phyloP scores from a whole-genome alignment of 2,329 filamentous ascomycete species.

The Xylariaceae sp. region DNA sequence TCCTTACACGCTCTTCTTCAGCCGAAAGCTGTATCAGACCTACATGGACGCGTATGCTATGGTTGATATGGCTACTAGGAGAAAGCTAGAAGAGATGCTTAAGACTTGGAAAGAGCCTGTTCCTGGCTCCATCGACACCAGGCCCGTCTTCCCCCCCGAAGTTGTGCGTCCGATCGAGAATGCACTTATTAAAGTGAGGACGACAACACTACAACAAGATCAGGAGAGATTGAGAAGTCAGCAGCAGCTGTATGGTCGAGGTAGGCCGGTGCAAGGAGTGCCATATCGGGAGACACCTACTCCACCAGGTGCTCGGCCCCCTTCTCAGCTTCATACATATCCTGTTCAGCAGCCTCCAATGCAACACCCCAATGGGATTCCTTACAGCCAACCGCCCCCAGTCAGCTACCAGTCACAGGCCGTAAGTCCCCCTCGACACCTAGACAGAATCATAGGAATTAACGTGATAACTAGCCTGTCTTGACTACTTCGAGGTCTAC shows the following conservation, averaged over 20 bases:
- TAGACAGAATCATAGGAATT: constrained; percentile 8
- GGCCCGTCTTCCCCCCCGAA: constrained; percentile 88
- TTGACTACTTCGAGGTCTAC: constrained; percentile 46
- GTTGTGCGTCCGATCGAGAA: constrained; percentile 92
- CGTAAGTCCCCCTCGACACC: constrained; percentile 30
- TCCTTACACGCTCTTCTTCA: constrained; percentile 94
- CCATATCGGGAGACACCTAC: constrained; percentile 77
- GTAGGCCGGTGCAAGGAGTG: constrained; percentile 56
- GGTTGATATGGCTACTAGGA: constrained; percentile 81
- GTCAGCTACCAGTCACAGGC: constrained; percentile 43
- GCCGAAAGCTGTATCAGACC: constrained; percentile 87
- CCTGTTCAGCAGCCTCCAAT: constrained; percentile 47
- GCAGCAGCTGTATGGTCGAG: constrained; percentile 60
- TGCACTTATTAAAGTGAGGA: constrained; percentile 82
- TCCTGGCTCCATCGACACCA: constrained; percentile 88
- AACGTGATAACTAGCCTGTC: constrained; percentile 24
- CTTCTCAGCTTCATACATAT: constrained; percentile 44
- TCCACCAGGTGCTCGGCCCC: constrained; percentile 62
- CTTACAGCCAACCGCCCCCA: constrained; percentile 34
- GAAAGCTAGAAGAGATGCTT: constrained; percentile 95
- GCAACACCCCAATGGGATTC: constrained; percentile 43
- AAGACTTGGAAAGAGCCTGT: constrained; percentile 98
- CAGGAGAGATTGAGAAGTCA: constrained; percentile 63
- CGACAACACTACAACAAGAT: constrained; percentile 65
- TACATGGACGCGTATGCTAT: constrained; percentile 97